Evolutionary conservation across 805 yeast species (phyloP).

Genomic region (Candida chauliodis): DNA sequence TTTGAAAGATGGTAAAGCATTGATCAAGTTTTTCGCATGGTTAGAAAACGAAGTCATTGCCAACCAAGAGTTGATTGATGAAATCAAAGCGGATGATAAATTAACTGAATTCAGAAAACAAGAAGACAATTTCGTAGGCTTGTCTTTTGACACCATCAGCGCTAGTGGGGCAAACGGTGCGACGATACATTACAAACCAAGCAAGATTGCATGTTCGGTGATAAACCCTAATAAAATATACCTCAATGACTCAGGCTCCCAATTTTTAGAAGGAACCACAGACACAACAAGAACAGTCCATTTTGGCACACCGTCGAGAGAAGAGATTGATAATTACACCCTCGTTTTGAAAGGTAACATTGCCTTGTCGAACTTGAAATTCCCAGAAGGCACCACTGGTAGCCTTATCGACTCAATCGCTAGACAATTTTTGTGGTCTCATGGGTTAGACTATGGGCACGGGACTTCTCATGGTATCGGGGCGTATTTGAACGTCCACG

Average conservation of each 20-base stretch:
- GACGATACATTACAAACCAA: conserved; percentile 70
- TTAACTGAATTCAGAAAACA: conserved; percentile 31
- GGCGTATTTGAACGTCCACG: conserved; percentile 58
- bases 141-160: conserved; percentile 71
- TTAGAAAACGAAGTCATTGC: conserved; percentile 49
- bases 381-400: conserved; percentile 57
- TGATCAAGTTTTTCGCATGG: conserved; percentile 55
- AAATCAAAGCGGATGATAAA: conserved; percentile 57
- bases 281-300: conserved; percentile 63
- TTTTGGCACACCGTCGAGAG: conserved; percentile 44
- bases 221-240: conserved; percentile 54
- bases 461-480: conserved; percentile 69
- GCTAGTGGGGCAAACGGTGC: conserved; percentile 78
- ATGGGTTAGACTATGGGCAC: conserved; percentile 57
- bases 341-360: conserved; percentile 57
- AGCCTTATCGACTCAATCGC: conserved; percentile 54
- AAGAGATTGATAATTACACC: conserved; percentile 49
- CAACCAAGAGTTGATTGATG: conserved; percentile 44
- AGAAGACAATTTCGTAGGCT: conserved; percentile 53
- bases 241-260: conserved; percentile 59
- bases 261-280: conserved; percentile 61
- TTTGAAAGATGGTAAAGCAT: conserved; percentile 56
- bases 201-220: conserved; percentile 35
- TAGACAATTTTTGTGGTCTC: conserved; percentile 54
- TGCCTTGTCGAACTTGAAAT: conserved; percentile 44